phyloP scores from a whole-genome alignment of 148 eudicot genomes.

The Spergularia marina region DNA sequence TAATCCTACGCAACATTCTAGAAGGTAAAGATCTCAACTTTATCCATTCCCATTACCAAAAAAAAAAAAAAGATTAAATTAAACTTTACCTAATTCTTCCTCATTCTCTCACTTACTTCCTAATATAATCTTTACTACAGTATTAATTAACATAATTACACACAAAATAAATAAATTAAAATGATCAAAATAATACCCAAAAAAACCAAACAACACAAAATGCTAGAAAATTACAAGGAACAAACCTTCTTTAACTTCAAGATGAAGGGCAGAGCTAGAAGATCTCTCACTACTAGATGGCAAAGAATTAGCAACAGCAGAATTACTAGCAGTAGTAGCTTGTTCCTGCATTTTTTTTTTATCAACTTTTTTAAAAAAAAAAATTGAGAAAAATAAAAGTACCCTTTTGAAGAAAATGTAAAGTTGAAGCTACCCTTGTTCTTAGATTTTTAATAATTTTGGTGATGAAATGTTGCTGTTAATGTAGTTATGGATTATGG shows the following conservation, averaged over 20 bases:
- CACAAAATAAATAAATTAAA: neutral
- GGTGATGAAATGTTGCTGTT: neutral
- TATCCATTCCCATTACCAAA: no score
- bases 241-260: constrained; percentile 76
- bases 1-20: no score
- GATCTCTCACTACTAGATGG: constrained; percentile 99
- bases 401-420: neutral
- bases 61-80: no score
- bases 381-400: neutral
- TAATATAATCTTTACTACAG: no score
- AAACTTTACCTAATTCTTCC: no score
- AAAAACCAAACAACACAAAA: neutral
- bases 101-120: no score
- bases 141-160: neutral
- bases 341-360: constrained; percentile 64
- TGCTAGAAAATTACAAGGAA: neutral
- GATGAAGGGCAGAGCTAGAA: constrained; percentile 87
- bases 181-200: neutral
- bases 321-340: constrained; percentile 51
- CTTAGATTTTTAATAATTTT: no score
- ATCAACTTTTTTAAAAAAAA: neutral
- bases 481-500: neutral
- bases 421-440: neutral
- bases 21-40: no score
- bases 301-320: constrained; percentile 62